A percentile compares a stretch with the other conserved stretches of the same genome.
Conservation (phyloP, 208 protist genomes). For the Trypanosoma grayi region DNA sequence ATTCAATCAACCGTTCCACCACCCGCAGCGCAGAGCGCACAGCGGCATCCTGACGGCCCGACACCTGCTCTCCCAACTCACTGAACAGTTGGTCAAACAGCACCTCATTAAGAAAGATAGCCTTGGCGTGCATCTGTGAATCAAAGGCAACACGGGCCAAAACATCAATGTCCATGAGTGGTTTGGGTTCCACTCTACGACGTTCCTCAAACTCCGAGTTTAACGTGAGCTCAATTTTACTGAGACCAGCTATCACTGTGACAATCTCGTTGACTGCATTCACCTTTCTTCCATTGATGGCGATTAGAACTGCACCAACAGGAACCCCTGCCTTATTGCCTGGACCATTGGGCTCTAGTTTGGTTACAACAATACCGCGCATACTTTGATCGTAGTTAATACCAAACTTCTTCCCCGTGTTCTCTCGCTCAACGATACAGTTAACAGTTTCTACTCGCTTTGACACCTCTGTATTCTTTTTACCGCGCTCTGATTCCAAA, state of each 20-base stretch:
- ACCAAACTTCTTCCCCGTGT: slow-evolving; percentile 70
- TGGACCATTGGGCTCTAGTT: slow-evolving; percentile 70
- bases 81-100: slow-evolving; percentile 66
- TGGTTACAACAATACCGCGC: slow-evolving; percentile 77
- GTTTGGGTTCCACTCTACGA: slow-evolving; percentile 33
- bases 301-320: slow-evolving; percentile 61
- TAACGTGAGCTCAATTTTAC: slow-evolving; percentile 63
- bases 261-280: slow-evolving; percentile 74
- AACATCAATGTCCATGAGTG: slow-evolving; percentile 70
- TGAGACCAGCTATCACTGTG: slow-evolving; percentile 67
- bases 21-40: slow-evolving; percentile 48
- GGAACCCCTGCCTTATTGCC: slow-evolving; percentile 68
- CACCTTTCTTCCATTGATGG: slow-evolving; percentile 70
- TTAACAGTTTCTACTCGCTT: slow-evolving; percentile 40
- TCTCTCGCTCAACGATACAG: slow-evolving; percentile 59
- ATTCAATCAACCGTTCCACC: slow-evolving; percentile 81
- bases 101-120: slow-evolving; percentile 89
- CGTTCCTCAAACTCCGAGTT: slow-evolving; percentile 57
- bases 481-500: slow-evolving; percentile 76
- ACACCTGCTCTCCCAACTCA: slow-evolving; percentile 36
- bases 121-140: slow-evolving; percentile 84
- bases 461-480: slow-evolving; percentile 43
- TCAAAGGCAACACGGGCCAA: slow-evolving; percentile 71
- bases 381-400: slow-evolving; percentile 88
- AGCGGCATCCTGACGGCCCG: slow-evolving; percentile 39